Conservation (phyloP, 768 basidiomycete species). For the Trametes maxima region DNA sequence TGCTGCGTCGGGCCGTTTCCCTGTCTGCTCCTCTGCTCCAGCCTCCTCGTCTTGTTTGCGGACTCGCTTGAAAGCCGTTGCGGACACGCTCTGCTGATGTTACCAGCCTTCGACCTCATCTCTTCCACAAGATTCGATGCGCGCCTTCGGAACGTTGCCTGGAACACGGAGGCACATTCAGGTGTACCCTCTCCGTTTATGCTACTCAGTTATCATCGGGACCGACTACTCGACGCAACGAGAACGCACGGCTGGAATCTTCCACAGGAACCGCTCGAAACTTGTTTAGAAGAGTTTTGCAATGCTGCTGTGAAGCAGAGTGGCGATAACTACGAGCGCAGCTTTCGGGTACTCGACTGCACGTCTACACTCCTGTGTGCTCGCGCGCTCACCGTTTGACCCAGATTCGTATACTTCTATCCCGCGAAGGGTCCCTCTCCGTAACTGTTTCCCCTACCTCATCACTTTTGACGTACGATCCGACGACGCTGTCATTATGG, state of each 20-base stretch:
- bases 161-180: constrained; percentile 56
- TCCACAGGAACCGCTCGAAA: constrained; percentile 39
- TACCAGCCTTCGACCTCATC: constrained; percentile 39
- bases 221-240: constrained; percentile 58
- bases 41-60: neutral
- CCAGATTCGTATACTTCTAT: constrained; percentile 19
- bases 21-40: neutral
- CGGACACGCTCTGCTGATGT: neutral
- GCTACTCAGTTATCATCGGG: constrained; percentile 60
- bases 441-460: constrained; percentile 22
- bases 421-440: constrained; percentile 16
- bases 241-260: constrained; percentile 53
- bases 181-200: constrained; percentile 60
- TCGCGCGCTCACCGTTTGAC: constrained; percentile 4
- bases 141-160: constrained; percentile 44
- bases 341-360: constrained; percentile 6
- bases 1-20: neutral
- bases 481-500: constrained; percentile 30
- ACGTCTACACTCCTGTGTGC: neutral
- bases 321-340: neutral
- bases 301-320: constrained; percentile 41
- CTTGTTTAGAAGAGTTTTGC: constrained; percentile 47
- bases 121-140: constrained; percentile 65
- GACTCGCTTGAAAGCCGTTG: neutral
- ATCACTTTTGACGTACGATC: constrained; percentile 9